These are phyloP conservation scores for Ceratocystis lukuohia DNA, from an alignment of 2,329 filamentous ascomycete genomes.

Conservation along the genomic window DNA sequence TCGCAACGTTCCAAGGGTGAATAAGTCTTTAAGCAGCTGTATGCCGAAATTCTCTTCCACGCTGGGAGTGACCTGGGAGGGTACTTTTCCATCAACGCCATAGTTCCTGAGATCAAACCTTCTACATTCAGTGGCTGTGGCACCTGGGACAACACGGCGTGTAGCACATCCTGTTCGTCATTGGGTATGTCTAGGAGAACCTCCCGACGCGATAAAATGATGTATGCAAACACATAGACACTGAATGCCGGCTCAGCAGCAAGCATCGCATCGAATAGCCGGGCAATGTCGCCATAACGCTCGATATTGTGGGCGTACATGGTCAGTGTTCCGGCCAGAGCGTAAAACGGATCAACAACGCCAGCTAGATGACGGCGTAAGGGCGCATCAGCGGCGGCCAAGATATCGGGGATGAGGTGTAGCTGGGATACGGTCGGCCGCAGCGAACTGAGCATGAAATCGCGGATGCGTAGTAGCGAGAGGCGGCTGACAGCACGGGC, in stretches of 20 bases:
- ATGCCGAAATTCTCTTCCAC: conserved; percentile 59
- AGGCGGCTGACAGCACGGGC: conserved; percentile 59
- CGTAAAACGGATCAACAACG: conserved; percentile 78
- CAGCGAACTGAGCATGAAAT: conserved; percentile 92
- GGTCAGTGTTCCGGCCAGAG: conserved; percentile 81
- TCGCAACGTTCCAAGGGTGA: conserved; percentile 37
- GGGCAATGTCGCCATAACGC: conserved; percentile 73
- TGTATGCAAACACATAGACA: conserved; percentile 83
- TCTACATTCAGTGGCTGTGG: conserved; percentile 73
- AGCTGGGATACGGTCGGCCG: conserved; percentile 71
- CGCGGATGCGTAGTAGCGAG: conserved; percentile 77
- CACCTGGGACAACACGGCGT: conserved; percentile 74
- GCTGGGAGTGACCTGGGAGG: conserved; percentile 60
- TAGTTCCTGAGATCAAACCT: conserved; percentile 53
- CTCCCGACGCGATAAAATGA: conserved; percentile 63
- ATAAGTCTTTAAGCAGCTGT: conserved; percentile 78
- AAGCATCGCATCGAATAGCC: conserved; percentile 84
- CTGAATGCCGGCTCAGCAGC: conserved; percentile 77
- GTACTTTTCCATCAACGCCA: conserved; percentile 46
- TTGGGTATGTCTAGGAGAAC: conserved; percentile 74
- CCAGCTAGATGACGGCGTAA: conserved; percentile 63
- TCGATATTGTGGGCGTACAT: conserved; percentile 95
- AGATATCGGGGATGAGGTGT: conserved; percentile 70
- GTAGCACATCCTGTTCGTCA: conserved; percentile 85
- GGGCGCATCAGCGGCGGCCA: conserved; percentile 55